Base-by-base conservation (phyloP, 2,329 filamentous ascomycete genomes). In the Trichoderma sp. region DNA sequence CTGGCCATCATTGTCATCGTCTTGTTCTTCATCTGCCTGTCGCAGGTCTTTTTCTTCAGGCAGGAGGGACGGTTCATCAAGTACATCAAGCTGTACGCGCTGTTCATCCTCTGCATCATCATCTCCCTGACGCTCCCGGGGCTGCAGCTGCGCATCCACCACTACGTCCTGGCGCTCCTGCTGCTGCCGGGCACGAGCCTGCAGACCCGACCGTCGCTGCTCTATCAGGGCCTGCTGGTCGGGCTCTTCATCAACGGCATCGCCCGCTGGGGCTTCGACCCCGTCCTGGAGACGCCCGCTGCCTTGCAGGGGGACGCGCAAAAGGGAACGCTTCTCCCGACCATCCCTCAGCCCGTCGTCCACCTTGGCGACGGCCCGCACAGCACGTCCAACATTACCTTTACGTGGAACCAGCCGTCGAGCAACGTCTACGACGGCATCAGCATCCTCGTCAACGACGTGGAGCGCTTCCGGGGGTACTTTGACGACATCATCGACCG, bases 181-280 rank as follows among this genome's bases (percentile, higher is more conserved):
- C 84, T 99, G 0, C 84, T 98, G 5, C 92, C 93, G 0, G 95
- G 93, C 0, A 98, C 95, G 0, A 88, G 87, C 61, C 88, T 98
- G 76, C 93, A 97, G 70, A 98, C 91, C 6, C 86, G 95, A 0
- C 90, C 92, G 0, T 89, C 89, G 0, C 81, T 98, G 9, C 76
- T 97, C 2, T 98, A 95, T 73, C 94, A 98, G 76, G 95, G 95
- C 12, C 81, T 99, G 1, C 82, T 99, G 0, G 80, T 98, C 7
- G 95, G 95, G 0, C 83, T 98, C 0, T 98, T 97, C 76, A 89
- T 97, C 78, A 97, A 97, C 74, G 94, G 95, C 60, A 88, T 96
- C 66, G 94, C 93, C 4, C 85, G 94, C 50, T 98, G 95, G 95
- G 93, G 93, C 0, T 99, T 96, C 75, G 93, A 92, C 67, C 85